Evolutionary conservation across 2,329 filamentous ascomycete species (phyloP).

Genomic region (Claviceps humidiphila): DNA sequence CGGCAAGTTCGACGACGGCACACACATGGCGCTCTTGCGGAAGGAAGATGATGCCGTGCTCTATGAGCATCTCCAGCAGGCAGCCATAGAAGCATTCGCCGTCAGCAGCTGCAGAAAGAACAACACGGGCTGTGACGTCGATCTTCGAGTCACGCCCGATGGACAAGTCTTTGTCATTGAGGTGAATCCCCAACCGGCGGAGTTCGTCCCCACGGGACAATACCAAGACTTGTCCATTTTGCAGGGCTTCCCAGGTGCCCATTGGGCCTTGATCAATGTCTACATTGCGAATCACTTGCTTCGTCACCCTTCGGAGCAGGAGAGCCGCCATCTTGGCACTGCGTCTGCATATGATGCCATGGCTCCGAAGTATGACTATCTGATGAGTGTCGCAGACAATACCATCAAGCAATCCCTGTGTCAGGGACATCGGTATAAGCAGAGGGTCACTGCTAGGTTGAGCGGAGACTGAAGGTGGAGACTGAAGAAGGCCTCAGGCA

Average conservation of each 20-base stretch:
- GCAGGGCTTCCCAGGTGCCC: not conserved
- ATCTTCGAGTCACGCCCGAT: not conserved
- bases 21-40: not conserved
- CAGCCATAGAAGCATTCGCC: not conserved
- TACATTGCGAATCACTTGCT: constrained; percentile 1
- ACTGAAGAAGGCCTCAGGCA: too few species aligned
- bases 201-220: not conserved
- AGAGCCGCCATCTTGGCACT: not conserved
- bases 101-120: not conserved
- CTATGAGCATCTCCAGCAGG: not conserved
- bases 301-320: not conserved
- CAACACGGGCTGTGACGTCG: not conserved
- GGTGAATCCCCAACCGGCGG: not conserved
- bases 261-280: not conserved
- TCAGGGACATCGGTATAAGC: too few species aligned
- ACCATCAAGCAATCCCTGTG: not conserved
- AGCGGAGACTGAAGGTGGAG: too few species aligned
- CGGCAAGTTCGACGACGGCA: not conserved
- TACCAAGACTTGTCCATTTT: not conserved
- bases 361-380: not conserved
- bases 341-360: not conserved
- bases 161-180: not conserved
- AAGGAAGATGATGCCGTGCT: not conserved
- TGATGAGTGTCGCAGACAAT: not conserved
- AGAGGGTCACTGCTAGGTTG: too few species aligned